Evolutionary conservation across 129 eudicot species (phyloP).

Genomic region (Flaveria brownii): DNA sequence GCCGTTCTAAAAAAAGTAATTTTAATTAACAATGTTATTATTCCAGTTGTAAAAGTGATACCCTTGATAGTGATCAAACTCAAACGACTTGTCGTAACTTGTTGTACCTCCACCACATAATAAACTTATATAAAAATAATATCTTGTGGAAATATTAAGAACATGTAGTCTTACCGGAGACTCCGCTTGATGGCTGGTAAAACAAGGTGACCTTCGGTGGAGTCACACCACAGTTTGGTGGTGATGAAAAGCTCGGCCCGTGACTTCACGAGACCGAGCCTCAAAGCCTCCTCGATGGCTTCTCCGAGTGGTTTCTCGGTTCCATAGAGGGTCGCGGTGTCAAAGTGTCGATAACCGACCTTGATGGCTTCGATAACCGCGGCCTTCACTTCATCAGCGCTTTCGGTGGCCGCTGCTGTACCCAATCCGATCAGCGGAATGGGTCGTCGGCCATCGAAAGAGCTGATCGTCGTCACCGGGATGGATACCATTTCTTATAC

Average conservation of each 20-base stretch:
- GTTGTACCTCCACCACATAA: neutral
- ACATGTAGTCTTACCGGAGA: conserved; percentile 21
- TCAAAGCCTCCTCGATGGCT: conserved; percentile 29
- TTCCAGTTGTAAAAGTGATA: too few species aligned
- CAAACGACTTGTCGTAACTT: neutral
- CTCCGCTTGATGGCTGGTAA: conserved; percentile 38
- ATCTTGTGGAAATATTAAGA: neutral
- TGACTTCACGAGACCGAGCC: conserved; percentile 20
- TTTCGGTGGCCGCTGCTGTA: neutral
- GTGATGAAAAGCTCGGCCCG: conserved; percentile 34
- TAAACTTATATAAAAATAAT: neutral
- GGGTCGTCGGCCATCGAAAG: conserved; percentile 20
- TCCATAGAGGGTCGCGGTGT: conserved; percentile 23
- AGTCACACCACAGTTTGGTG: conserved; percentile 38
- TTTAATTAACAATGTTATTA: too few species aligned
- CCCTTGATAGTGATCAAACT: too few species aligned
- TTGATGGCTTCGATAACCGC: conserved; percentile 52
- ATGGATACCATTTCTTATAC: conserved; percentile 16
- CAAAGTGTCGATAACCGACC: conserved; percentile 47
- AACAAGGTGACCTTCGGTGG: conserved; percentile 37
- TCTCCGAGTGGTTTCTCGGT: conserved; percentile 27
- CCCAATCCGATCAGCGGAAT: conserved; percentile 59
- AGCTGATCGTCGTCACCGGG: conserved; percentile 15
- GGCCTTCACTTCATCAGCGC: conserved; percentile 25
- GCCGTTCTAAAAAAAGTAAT: too few species aligned